Conservation (phyloP, 768 basidiomycete genomes). For the Pleurotus sapidus region DNA sequence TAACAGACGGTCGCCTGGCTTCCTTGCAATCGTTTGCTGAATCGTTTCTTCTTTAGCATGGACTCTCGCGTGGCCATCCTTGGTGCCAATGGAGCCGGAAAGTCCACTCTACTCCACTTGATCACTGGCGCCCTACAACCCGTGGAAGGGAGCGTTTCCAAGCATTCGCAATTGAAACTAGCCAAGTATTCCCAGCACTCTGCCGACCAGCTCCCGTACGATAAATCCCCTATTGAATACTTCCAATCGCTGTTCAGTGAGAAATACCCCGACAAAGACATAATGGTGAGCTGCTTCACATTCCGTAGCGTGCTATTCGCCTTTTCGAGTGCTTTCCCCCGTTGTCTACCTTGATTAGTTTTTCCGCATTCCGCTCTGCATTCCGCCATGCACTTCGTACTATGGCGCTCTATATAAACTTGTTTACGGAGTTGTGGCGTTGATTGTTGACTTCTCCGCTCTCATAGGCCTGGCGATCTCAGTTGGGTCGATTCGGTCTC, state of each 20-base stretch:
- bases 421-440: background rate
- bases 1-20: conserved; percentile 31
- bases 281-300: conserved; percentile 39
- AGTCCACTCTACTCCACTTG: conserved; percentile 88
- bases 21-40: conserved; percentile 35
- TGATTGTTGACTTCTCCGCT: background rate
- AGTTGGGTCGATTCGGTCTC: conserved; percentile 94
- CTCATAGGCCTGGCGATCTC: conserved; percentile 86
- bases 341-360: background rate
- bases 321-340: background rate
- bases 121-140: conserved; percentile 85
- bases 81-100: conserved; percentile 94
- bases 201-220: conserved; percentile 97
- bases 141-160: conserved; percentile 80
- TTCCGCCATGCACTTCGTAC: background rate
- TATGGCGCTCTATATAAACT: background rate
- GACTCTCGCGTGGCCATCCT: conserved; percentile 94
- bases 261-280: conserved; percentile 94
- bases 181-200: conserved; percentile 99
- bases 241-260: conserved; percentile 76
- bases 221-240: conserved; percentile 88
- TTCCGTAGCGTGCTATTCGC: conserved; percentile 5
- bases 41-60: conserved; percentile 75
- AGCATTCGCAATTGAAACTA: conserved; percentile 88
- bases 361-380: background rate